Base-by-base conservation (phyloP, 805 yeast genomes). In the Hanseniaspora pseudoguilliermondii region DNA sequence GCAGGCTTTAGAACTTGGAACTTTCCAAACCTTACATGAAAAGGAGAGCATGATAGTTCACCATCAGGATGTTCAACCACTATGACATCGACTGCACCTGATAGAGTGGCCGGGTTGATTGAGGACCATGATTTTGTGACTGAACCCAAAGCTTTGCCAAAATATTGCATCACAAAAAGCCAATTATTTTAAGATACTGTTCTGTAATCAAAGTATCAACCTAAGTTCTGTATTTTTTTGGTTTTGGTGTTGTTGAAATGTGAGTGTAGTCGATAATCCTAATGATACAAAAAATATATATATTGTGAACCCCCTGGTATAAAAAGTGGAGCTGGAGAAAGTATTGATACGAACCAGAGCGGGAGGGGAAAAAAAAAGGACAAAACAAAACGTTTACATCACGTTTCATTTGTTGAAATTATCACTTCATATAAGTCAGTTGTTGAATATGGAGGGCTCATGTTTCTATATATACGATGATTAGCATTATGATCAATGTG, bases 111-210 rank as follows among this genome's bases (percentile, higher is more conserved):
- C 2, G 98, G 98, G 64, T 93, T 93, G 61, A 93, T 81, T 29
- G 97, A 87, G 61, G 89, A 88, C 97, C 97, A 91, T 50, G 96
- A 93, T 68, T 89, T 89, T 57, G 96, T 90, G 8, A 93, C 95
- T 39, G 95, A 84, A 35, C 88, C 97, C 58, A 95, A 83, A 20
- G 96, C 97, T 65, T 95, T 79, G 18, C 96, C 97, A 60, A 91
- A 93, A 82, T 89, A 91, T 70, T 91, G 97, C 97, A 91, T 91
- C 20, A 9, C 27, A 20, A 23, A 15, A 18, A 10, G 20, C 32
- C 8, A 21, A 20, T 10, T 40, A 9, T 40, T 2, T 8, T 36
- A 15, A 36, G 10, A 36, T 1, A n/a, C 7, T 21, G 15, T 18
- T n/a, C 7, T 39, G 23, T 39, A 39, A 18, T n/a, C 23, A 18